A percentile compares a stretch with the other conserved stretches of the same genome.
phyloP scores from a whole-genome alignment of 257 asterid genomes.

The Penstemon barbatus region DNA sequence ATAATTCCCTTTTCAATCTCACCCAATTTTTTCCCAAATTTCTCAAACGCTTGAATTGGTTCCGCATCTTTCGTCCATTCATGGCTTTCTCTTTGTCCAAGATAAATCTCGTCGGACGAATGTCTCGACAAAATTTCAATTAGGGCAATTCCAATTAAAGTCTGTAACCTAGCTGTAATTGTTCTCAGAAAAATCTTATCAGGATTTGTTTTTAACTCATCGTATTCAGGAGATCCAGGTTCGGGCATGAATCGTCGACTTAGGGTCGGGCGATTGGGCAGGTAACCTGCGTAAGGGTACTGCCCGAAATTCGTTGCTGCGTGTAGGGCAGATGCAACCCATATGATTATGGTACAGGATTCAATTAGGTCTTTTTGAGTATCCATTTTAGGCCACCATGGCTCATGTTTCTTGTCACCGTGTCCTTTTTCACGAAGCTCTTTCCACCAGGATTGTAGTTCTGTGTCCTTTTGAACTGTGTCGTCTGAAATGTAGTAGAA shows the following conservation, averaged over 20 bases:
- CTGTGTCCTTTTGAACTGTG: slow-evolving; percentile 25
- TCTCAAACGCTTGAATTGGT: slow-evolving; percentile 35
- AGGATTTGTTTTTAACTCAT: slow-evolving; percentile 38
- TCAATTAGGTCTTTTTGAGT: slow-evolving; percentile 36
- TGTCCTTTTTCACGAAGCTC: slow-evolving; percentile 50
- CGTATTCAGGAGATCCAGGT: slow-evolving; percentile 38
- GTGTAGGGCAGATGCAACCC: slow-evolving; percentile 49
- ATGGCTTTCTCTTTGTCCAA: slow-evolving; percentile 47
- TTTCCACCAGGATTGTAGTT: slow-evolving; percentile 54
- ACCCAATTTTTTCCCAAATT: slow-evolving; percentile 37
- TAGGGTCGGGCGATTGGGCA: slow-evolving; percentile 51
- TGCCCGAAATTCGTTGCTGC: slow-evolving; percentile 55
- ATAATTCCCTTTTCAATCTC: slow-evolving; percentile 34
- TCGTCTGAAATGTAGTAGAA: slow-evolving; percentile 42
- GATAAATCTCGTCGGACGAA: slow-evolving; percentile 45
- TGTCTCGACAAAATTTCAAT: slow-evolving; percentile 51
- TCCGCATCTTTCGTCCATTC: slow-evolving; percentile 44
- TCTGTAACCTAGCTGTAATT: slow-evolving; percentile 49
- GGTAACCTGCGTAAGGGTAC: slow-evolving; percentile 50
- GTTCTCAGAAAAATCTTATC: slow-evolving; percentile 39
- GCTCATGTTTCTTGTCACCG: slow-evolving; percentile 45
- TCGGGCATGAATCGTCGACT: slow-evolving; percentile 52
- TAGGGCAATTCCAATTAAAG: slow-evolving; percentile 45
- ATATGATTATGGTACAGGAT: slow-evolving; percentile 43
- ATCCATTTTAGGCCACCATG: slow-evolving; percentile 55